phyloP scores from a whole-genome alignment of 768 basidiomycete species.

The Mycena indigotica region DNA sequence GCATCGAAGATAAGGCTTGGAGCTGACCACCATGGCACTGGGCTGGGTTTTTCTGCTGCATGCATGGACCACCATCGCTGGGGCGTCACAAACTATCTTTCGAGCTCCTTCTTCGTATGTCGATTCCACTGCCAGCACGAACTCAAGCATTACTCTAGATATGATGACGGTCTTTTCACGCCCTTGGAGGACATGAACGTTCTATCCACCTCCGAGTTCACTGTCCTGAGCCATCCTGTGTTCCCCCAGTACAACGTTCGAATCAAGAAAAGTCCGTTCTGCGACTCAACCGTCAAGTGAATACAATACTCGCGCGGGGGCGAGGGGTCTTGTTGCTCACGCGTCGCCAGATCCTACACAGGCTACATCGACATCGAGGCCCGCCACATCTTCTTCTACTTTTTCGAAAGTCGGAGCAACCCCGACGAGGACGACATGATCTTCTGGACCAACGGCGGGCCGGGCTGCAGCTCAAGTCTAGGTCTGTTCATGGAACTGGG shows the following conservation, averaged over 20 bases:
- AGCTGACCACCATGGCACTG: not conserved
- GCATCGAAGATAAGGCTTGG: not conserved
- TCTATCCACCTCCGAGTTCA: constrained; percentile 36
- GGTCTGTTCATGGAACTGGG: constrained; percentile 78
- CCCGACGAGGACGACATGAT: constrained; percentile 64
- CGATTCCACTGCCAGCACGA: not conserved
- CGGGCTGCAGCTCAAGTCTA: constrained; percentile 46
- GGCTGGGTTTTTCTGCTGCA: not conserved
- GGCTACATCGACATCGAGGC: constrained; percentile 70
- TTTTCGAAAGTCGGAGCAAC: constrained; percentile 70
- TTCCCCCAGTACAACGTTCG: constrained; percentile 48
- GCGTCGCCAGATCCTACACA: constrained; percentile 49
- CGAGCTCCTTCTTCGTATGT: not conserved
- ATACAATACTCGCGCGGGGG: constrained; percentile 2
- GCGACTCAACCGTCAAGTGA: constrained; percentile 43
- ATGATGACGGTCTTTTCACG: constrained; percentile 22
- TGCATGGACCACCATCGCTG: not conserved
- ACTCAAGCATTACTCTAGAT: not conserved
- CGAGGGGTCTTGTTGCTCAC: not conserved
- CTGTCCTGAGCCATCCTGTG: constrained; percentile 41
- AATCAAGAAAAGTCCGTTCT: constrained; percentile 43
- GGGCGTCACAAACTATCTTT: not conserved
- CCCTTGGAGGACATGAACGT: constrained; percentile 20
- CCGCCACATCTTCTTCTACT: constrained; percentile 73
- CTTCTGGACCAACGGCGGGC: constrained; percentile 59